Evolutionary conservation across 2,329 filamentous ascomycete genomes (phyloP), one percentile per base, ranked within the genome.

Genomic region (Emmonsiellopsis sp.): DNA sequence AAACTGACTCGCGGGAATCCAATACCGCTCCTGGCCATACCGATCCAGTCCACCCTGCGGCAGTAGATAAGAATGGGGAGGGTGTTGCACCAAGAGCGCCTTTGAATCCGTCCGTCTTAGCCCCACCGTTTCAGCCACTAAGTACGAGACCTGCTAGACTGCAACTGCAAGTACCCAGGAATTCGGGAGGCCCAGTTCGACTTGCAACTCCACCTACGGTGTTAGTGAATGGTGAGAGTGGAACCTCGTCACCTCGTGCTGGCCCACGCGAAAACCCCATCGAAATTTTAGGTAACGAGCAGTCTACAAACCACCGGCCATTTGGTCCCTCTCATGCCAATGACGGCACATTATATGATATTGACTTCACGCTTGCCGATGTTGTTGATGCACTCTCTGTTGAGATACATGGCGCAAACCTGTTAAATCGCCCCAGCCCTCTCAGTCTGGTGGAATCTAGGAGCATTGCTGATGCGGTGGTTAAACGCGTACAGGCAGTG

Each of bases 181-280:
- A 70, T 42, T 55, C 64, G 7, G 71, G 71, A 6, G 66, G 62
- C 0, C 71, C 72, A 4, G 65, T 74, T 6, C 66, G 71, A 21
- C 65, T 74, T 42, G 72, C 71, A 11, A 74, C 72, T 0, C 72
- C 72, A 11, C 71, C 71, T 7, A 65, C 68, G 7, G 55, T 73
- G 1, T 54, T 71, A 37, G 62, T 73, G 2, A 73, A 71, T 42
- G 71, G 71, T 7, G 61, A 67, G 13, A 64, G 62, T 52, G 60
- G 60, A 36, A 47, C 13, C 21, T 34, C 52, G 9, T 57, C 61
- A 36, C 42, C 44, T 21, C 10, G 10, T 34, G n/a, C 10, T n/a
- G 31, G 32, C 31, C 32, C 14, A 36, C 44, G 17, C 36, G 32
- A 5, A 17, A 31, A 33, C n/a, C 44, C 3, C 6, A 14, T 17